Conservation (phyloP, 176 grass and related monocot genomes). For the Melocanna baccifera region DNA sequence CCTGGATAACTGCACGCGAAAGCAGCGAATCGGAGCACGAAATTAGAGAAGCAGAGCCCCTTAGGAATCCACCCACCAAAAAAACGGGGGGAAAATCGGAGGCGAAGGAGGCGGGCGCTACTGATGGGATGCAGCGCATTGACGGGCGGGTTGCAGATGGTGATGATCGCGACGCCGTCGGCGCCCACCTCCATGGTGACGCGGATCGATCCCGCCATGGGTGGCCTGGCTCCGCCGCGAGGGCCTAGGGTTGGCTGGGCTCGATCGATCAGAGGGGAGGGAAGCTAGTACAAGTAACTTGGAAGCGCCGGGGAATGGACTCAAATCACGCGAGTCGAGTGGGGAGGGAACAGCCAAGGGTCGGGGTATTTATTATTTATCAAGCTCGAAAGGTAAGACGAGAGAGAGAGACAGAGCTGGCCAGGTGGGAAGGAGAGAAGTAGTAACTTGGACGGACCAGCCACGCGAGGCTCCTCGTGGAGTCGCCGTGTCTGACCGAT, state of each 20-base stretch:
- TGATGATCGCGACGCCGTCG: conserved; percentile 82
- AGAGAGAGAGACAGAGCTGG: too few species aligned
- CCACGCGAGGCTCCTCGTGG: too few species aligned
- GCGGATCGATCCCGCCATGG: conserved; percentile 59
- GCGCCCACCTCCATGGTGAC: conserved; percentile 86
- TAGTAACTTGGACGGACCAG: too few species aligned
- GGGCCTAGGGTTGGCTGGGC: not conserved
- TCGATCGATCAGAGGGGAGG: not conserved
- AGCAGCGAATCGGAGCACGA: not conserved
- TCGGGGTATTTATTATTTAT: not conserved
- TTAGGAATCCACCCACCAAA: not conserved
- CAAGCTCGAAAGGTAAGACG: not conserved
- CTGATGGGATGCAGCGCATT: conserved; percentile 81
- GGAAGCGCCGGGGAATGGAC: not conserved
- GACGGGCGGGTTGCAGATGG: conserved; percentile 87
- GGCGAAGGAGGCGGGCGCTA: not conserved
- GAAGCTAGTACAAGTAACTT: not conserved
- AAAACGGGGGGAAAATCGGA: not conserved
- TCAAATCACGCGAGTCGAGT: too few species aligned
- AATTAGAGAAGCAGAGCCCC: not conserved
- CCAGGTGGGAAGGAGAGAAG: too few species aligned
- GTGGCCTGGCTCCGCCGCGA: not conserved
- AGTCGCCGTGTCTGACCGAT: too few species aligned
- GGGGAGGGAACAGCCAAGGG: too few species aligned
- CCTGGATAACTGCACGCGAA: conserved; percentile 50